These are phyloP conservation scores for Chrysopogon serrulatus DNA, from an alignment of 176 grass and related monocot genomes.

Conservation along the genomic window DNA sequence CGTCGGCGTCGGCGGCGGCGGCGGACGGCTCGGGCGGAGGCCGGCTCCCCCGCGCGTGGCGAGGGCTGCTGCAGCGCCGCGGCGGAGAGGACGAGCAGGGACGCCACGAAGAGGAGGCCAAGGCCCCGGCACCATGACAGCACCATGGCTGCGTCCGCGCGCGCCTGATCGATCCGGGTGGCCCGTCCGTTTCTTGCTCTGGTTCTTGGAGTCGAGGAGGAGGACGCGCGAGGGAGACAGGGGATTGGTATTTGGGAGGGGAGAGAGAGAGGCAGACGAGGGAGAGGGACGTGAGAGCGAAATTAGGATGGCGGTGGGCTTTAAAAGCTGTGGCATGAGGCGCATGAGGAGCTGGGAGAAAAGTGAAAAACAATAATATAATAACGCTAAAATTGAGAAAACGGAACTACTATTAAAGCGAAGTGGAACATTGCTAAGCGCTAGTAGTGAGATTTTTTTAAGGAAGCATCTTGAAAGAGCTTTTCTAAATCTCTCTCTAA, in stretches of 20 bases:
- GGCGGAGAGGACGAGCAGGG: conserved; percentile 37
- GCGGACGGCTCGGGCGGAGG: neutral
- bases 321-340: conserved; percentile 58
- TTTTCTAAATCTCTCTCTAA: no score
- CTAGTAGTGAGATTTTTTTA: no score
- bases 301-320: conserved; percentile 37
- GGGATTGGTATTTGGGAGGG: neutral
- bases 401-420: no score
- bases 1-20: conserved; percentile 33
- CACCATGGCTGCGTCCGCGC: conserved; percentile 34
- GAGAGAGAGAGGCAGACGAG: neutral
- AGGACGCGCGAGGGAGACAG: neutral
- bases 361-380: neutral
- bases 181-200: neutral
- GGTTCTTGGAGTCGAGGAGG: neutral
- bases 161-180: neutral
- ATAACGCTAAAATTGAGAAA: neutral
- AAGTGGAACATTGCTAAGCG: no score
- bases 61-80: neutral
- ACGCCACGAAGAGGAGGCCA: conserved; percentile 41
- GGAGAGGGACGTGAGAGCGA: conserved; percentile 29
- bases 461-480: no score
- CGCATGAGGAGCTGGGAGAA: conserved; percentile 41
- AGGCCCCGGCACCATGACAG: conserved; percentile 19
- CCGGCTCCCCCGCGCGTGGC: neutral